phyloP scores from a whole-genome alignment of 345 rosid genomes.

The Citropsis articulata region DNA sequence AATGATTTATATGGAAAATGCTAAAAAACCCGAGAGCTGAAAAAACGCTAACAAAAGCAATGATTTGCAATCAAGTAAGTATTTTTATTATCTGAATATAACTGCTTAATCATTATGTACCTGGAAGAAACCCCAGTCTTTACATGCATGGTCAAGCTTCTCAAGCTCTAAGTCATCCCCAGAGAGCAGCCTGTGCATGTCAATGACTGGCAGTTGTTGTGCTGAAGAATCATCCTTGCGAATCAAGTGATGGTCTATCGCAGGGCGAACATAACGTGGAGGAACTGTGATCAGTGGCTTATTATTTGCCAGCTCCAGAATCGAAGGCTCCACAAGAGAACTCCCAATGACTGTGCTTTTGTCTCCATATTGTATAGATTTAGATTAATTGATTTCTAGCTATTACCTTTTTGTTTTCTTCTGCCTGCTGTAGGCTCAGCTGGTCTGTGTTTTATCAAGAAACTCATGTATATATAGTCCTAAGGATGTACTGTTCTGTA shows the following conservation, averaged over 20 bases:
- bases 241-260: conserved; percentile 4
- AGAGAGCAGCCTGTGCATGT: conserved; percentile 4
- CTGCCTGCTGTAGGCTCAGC: neutral
- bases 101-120: neutral
- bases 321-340: conserved; percentile 3
- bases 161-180: conserved; percentile 10
- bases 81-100: neutral
- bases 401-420: neutral
- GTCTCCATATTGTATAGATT: neutral
- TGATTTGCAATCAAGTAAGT: too few species aligned
- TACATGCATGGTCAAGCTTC: conserved; percentile 14
- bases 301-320: conserved; percentile 13
- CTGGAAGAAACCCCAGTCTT: conserved; percentile 41
- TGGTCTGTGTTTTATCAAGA: neutral
- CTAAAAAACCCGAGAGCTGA: too few species aligned
- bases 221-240: neutral
- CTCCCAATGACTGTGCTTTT: neutral
- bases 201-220: conserved; percentile 11
- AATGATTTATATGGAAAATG: too few species aligned
- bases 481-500: too few species aligned
- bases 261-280: neutral
- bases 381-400: neutral
- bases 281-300: neutral
- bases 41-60: neutral
- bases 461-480: neutral